Conservation (phyloP, 164 flowering plant species). For the Santalum album region DNA sequence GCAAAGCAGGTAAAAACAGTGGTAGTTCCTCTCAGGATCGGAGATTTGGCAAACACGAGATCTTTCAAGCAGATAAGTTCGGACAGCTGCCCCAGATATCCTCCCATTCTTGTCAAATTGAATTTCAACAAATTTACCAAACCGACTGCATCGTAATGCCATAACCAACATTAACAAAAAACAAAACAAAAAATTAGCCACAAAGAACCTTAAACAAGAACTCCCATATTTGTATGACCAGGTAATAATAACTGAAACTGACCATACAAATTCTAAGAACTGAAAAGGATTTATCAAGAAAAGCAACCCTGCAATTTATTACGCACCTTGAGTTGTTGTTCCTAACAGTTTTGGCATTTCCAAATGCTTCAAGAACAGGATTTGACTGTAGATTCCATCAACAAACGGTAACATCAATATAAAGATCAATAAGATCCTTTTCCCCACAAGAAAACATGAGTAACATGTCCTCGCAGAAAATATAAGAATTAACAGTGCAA, state of each 20-base stretch:
- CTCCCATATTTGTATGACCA: background rate
- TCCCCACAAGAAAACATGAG: background rate
- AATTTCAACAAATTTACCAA: slow-evolving; percentile 80
- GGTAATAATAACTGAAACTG: background rate
- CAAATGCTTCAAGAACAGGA: slow-evolving; percentile 4
- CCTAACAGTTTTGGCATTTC: slow-evolving; percentile 3
- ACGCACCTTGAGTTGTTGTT: slow-evolving; percentile 7
- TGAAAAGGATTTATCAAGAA: background rate
- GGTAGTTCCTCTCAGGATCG: slow-evolving; percentile 78
- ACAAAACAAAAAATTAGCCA: slow-evolving; percentile 5
- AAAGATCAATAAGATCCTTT: background rate
- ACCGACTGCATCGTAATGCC: slow-evolving; percentile 40
- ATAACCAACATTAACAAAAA: slow-evolving; percentile 1
- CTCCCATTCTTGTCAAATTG: slow-evolving; percentile 77
- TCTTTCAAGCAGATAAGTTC: slow-evolving; percentile 73
- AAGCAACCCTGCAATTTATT: background rate
- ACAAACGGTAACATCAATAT: background rate
- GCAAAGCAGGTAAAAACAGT: slow-evolving; percentile 80
- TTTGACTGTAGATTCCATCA: background rate
- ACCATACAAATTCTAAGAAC: background rate
- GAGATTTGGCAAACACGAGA: slow-evolving; percentile 85
- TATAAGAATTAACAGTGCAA: too few relatives aligned
- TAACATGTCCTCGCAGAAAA: too few relatives aligned
- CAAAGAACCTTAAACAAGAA: too few relatives aligned
- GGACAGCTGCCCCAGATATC: slow-evolving; percentile 75